phyloP scores from a whole-genome alignment of 495 filamentous ascomycete genomes.

The Aspergillus nanangensis region DNA sequence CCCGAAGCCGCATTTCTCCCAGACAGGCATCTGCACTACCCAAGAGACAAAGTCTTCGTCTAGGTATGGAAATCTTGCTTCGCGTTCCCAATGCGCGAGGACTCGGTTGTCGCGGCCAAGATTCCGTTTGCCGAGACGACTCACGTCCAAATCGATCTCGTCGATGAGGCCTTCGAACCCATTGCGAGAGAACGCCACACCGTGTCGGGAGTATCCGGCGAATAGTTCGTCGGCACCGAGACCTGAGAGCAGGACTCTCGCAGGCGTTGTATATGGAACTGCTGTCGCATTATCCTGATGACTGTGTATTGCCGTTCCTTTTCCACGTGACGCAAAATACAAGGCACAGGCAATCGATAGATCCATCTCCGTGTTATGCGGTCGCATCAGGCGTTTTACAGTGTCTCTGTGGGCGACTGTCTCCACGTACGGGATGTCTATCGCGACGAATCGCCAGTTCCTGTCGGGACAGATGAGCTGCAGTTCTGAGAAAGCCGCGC shows the following conservation, averaged over 20 bases:
- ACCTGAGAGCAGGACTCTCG: constrained; percentile 84
- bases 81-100: constrained; percentile 83
- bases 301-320: constrained; percentile 39
- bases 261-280: constrained; percentile 57
- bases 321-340: constrained; percentile 86
- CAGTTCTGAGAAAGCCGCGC: constrained; percentile 70
- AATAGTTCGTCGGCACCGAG: constrained; percentile 96
- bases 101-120: constrained; percentile 91
- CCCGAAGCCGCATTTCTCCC: constrained; percentile 82
- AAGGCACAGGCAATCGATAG: constrained; percentile 90
- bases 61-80: constrained; percentile 87
- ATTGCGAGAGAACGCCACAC: constrained; percentile 61
- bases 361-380: constrained; percentile 98
- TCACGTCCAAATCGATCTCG: constrained; percentile 83
- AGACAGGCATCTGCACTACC: constrained; percentile 67
- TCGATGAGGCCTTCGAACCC: constrained; percentile 69
- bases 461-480: constrained; percentile 65
- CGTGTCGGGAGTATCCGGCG: constrained; percentile 85
- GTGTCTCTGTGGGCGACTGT: constrained; percentile 61
- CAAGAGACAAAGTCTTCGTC: constrained; percentile 83
- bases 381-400: constrained; percentile 74
- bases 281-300: constrained; percentile 4
- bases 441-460: constrained; percentile 72
- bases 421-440: constrained; percentile 81
- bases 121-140: constrained; percentile 85